phyloP scores from a whole-genome alignment of 202 grass and related monocot genomes.

The Carex arenaria region DNA sequence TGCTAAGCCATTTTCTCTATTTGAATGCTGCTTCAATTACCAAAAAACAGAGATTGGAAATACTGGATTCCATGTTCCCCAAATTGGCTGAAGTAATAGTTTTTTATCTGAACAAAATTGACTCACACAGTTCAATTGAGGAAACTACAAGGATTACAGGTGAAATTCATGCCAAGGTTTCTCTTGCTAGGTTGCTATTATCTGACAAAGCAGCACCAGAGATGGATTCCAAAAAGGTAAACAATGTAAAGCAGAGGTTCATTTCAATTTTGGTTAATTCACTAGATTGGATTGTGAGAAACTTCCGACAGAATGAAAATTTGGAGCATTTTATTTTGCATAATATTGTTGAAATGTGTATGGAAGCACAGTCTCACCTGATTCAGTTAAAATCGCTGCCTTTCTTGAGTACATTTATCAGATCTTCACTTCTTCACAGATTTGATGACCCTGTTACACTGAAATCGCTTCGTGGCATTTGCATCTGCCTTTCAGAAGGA shows the following conservation, averaged over 20 bases:
- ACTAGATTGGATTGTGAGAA: conserved; percentile 56
- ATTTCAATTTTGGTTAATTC: conserved; percentile 61
- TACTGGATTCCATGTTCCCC: conserved; percentile 58
- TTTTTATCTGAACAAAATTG: conserved; percentile 38
- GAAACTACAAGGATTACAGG: conserved; percentile 46
- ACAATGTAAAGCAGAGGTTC: conserved; percentile 58
- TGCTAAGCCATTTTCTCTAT: conserved; percentile 46
- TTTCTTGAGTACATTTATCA: conserved; percentile 68
- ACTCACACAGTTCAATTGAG: conserved; percentile 32
- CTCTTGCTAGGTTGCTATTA: conserved; percentile 62
- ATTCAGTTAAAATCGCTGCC: conserved; percentile 53
- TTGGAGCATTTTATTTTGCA: conserved; percentile 78
- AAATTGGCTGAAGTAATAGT: conserved; percentile 61
- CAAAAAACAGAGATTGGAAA: conserved; percentile 51
- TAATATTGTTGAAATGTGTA: conserved; percentile 67
- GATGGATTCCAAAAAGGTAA: conserved; percentile 59
- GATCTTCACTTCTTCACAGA: conserved; percentile 82
- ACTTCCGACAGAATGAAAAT: conserved; percentile 31
- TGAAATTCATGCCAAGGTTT: conserved; percentile 73
- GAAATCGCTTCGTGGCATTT: conserved; percentile 79
- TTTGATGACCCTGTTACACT: conserved; percentile 72
- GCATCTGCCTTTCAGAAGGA: conserved; percentile 62
- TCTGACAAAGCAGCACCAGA: conserved; percentile 41
- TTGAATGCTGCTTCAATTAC: conserved; percentile 35
- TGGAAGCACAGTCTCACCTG: conserved; percentile 46